A percentile compares a stretch with the other conserved stretches of the same genome.
phyloP scores from a whole-genome alignment of 2,329 filamentous ascomycete species.

The Tolypocladium amazonense region DNA sequence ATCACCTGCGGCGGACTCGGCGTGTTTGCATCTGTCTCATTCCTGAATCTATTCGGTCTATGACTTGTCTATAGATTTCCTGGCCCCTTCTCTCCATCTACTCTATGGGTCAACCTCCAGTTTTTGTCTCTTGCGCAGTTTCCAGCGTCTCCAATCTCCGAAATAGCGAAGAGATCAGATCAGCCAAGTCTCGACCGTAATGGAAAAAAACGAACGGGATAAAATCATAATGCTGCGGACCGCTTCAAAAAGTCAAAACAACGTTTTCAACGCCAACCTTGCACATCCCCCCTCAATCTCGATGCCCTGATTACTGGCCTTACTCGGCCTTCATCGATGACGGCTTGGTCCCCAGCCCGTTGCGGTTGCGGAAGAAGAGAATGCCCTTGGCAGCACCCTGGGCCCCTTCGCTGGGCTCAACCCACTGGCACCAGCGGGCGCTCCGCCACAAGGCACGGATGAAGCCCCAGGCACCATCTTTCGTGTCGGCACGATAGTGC shows the following conservation, averaged over 20 bases:
- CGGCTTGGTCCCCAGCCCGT: constrained; percentile 60
- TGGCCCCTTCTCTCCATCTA: not conserved
- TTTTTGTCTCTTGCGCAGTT: not conserved
- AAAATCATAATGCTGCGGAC: not conserved
- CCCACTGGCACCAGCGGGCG: constrained; percentile 88
- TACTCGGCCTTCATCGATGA: not conserved
- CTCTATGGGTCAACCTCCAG: not conserved
- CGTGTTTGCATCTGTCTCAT: not conserved
- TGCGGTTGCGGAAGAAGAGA: constrained; percentile 90
- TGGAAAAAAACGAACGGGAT: not conserved
- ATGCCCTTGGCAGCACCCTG: constrained; percentile 74
- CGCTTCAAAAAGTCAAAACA: not conserved
- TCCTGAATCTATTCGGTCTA: not conserved
- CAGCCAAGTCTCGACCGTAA: not conserved
- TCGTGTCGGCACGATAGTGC: constrained; percentile 80
- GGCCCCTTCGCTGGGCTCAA: constrained; percentile 80
- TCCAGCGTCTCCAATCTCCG: not conserved
- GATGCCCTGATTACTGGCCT: not conserved
- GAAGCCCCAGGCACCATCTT: constrained; percentile 73
- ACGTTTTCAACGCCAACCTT: not conserved
- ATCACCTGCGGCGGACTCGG: not conserved
- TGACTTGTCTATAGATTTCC: not conserved
- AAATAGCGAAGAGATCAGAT: not conserved
- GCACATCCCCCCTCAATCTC: not conserved
- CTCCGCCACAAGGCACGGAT: constrained; percentile 71